These are phyloP conservation scores for Schizopora paradoxa DNA, from an alignment of 1,284 basidiomycete genomes.

Conservation along the genomic window DNA sequence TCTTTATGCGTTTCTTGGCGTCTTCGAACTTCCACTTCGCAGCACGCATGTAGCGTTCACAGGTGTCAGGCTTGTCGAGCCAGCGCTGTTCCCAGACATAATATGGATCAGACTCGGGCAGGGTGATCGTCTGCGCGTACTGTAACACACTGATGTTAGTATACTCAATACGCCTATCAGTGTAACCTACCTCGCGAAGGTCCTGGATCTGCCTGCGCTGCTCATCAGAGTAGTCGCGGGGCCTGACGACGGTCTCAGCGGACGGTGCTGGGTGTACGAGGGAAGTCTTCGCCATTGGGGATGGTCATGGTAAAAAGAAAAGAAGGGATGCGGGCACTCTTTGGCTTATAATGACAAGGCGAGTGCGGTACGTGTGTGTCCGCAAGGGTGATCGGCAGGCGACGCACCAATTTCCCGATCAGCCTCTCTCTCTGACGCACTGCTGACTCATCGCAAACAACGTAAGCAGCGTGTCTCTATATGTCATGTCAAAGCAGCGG, in stretches of 20 bases:
- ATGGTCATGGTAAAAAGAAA: too few species aligned
- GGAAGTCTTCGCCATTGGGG: constrained; percentile 39
- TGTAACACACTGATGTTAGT: constrained; percentile 27
- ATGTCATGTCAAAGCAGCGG: too few species aligned
- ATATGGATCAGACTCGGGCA: constrained; percentile 67
- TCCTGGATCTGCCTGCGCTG: constrained; percentile 56
- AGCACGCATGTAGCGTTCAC: constrained; percentile 78
- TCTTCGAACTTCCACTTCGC: constrained; percentile 78
- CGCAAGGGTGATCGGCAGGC: too few species aligned
- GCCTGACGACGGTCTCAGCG: constrained; percentile 42
- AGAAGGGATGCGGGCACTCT: background rate
- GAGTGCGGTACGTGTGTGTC: too few species aligned
- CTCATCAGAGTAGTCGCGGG: constrained; percentile 55
- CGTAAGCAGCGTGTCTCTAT: too few species aligned
- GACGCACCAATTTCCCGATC: too few species aligned
- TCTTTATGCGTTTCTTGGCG: constrained; percentile 70
- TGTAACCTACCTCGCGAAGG: constrained; percentile 48
- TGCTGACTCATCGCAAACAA: too few species aligned
- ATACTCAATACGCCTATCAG: background rate
- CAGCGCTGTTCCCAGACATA: constrained; percentile 72
- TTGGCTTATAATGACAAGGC: background rate
- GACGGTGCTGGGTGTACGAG: constrained; percentile 42
- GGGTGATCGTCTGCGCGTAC: constrained; percentile 58
- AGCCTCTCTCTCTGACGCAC: too few species aligned
- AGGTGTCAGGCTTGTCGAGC: constrained; percentile 67